Base-by-base conservation (phyloP, 1,139 yeast species). In the Pichia inconspicua region DNA sequence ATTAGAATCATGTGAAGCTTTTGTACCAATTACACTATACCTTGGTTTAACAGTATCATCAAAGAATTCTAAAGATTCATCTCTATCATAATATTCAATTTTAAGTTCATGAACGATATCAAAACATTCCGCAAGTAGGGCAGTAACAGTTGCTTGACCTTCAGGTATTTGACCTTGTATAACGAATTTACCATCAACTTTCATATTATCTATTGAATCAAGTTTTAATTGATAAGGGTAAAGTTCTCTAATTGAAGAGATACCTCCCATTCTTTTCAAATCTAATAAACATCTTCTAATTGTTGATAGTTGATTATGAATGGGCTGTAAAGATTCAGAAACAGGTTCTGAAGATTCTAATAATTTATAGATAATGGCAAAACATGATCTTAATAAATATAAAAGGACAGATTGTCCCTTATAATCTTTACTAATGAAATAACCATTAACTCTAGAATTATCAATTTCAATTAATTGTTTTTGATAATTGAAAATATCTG, bases 181-280 rank as follows among this genome's bases (percentile, higher is more conserved):
- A 61, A 85, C 80, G 61, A 92, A 92, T 69, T 86, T 90, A 34
- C 98, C 98, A 64, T 92, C 97, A 19, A 72, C 75, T 60, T 97
- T 78, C 61, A 85, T 66, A 60, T 88, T 85, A 65, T 92, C 97
- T 54, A 92, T 74, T 14, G 95, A 83, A 0, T 95, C 94, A 50
- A 92, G 74, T 66, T 92, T 92, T 80, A 92, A 81, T 66, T 92
- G 97, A 65, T 87, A 92, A 9, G 97, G 98, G 61, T 89, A 92
- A 51, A 92, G 73, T 63, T 92, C 98, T 54, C 97, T 77, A 51
- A 84, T 77, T 48, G 84, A 82, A 50, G 85, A 82, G 46, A 92
- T 76, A 5, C 97, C 97, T 46, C 96, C 97, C 73, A 89, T 84
- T 61, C 96, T 75, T 67, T 87, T 88, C 52, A 92, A 82, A 59